Conservation (phyloP, 2,329 filamentous ascomycete genomes). For the Stachybotrys chlorohalonatus region DNA sequence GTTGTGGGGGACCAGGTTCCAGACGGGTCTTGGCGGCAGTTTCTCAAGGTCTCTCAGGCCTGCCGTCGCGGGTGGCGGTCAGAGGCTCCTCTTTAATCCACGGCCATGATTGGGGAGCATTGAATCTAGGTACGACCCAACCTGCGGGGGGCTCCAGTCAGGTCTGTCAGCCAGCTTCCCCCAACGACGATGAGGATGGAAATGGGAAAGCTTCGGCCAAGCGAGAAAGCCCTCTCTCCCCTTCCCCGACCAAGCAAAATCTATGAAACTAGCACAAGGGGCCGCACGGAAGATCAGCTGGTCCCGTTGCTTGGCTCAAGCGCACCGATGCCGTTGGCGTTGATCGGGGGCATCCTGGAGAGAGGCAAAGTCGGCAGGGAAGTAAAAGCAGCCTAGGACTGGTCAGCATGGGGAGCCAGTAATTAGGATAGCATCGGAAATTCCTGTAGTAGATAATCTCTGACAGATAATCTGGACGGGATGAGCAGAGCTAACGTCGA, state of each 20-base stretch:
- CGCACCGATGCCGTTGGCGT: neutral
- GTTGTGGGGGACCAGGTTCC: neutral
- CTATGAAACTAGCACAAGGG: neutral
- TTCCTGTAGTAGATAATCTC: neutral
- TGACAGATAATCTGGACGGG: neutral
- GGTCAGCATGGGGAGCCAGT: neutral
- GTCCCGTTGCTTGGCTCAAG: neutral
- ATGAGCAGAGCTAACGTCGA: neutral
- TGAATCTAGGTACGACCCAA: neutral
- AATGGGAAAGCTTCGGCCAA: neutral
- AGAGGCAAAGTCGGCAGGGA: neutral
- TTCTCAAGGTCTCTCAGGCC: neutral
- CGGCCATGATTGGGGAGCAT: neutral
- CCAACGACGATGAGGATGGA: neutral
- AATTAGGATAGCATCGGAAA: too few relatives aligned
- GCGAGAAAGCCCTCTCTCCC: neutral
- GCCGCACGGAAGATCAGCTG: slow-evolving; percentile 1
- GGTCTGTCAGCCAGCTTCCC: neutral
- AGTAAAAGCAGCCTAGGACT: neutral
- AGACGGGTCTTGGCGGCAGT: neutral
- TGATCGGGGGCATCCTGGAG: neutral
- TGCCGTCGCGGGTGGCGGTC: neutral
- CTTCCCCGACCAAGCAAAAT: too few relatives aligned
- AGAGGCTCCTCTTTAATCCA: neutral
- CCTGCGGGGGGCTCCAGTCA: neutral